phyloP scores from a whole-genome alignment of 1,284 basidiomycete genomes.

The Fomitopsis schrenkii region DNA sequence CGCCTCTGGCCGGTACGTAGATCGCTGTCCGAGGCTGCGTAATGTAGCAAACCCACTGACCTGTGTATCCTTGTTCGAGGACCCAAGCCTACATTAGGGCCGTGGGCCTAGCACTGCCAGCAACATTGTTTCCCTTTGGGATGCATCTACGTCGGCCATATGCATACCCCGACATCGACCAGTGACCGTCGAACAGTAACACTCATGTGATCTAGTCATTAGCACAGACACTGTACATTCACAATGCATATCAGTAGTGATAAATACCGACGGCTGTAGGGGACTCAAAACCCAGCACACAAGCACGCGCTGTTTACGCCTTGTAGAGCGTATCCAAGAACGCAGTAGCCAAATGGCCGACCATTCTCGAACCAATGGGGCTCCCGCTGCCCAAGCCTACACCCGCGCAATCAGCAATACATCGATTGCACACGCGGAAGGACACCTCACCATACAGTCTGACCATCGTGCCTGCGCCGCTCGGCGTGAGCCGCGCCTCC shows the following conservation, averaged over 20 bases:
- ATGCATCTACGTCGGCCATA: no score
- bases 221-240: not conserved
- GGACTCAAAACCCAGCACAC: not conserved
- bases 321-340: slow-evolving; percentile 86
- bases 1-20: no score
- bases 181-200: no score
- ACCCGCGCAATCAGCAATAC: not conserved
- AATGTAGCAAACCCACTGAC: no score
- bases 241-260: not conserved
- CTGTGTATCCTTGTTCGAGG: no score
- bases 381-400: slow-evolving; percentile 86
- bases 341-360: slow-evolving; percentile 77
- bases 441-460: slow-evolving; percentile 74
- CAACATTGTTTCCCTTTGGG: no score
- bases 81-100: no score
- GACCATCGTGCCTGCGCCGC: slow-evolving; percentile 79
- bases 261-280: not conserved
- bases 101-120: no score
- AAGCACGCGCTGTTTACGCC: slow-evolving; percentile 37
- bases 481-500: slow-evolving; percentile 54
- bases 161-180: no score
- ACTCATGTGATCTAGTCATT: not conserved
- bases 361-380: slow-evolving; percentile 84
- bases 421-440: no score
- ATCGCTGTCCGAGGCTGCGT: no score